These are phyloP conservation scores for Monotropa hypopitys DNA, from an alignment of 179 eudicot genomes.

Conservation along the genomic window DNA sequence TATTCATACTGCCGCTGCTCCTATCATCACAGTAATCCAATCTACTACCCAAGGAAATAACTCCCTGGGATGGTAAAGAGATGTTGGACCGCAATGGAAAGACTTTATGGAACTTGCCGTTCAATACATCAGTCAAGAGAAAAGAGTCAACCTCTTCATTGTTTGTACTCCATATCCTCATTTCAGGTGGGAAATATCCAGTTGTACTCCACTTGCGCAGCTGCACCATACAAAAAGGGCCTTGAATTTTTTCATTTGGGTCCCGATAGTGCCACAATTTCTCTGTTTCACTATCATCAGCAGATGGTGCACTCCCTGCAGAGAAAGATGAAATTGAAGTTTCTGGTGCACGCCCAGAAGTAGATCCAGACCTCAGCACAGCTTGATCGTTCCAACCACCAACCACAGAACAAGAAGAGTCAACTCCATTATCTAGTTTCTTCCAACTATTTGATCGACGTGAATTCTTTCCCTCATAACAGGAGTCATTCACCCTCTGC, in stretches of 20 bases:
- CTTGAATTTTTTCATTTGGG: conserved; percentile 71
- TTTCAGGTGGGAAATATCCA: conserved; percentile 61
- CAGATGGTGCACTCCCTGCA: conserved; percentile 13
- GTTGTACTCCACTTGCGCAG: conserved; percentile 73
- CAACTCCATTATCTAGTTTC: conserved; percentile 27
- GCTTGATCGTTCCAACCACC: conserved; percentile 21
- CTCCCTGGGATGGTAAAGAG: conserved; percentile 18
- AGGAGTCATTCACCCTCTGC: background rate
- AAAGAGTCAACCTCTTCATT: conserved; percentile 46
- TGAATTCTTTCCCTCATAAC: conserved; percentile 7
- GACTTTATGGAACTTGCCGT: conserved; percentile 33
- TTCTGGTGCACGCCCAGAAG: conserved; percentile 23
- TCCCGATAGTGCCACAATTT: conserved; percentile 78
- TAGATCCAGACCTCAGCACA: conserved; percentile 14
- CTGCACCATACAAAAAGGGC: conserved; percentile 67
- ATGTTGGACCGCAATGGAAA: conserved; percentile 7
- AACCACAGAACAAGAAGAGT: conserved; percentile 15
- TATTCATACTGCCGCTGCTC: conserved; percentile 18
- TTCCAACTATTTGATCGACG: conserved; percentile 15
- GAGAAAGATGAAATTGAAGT: conserved; percentile 20
- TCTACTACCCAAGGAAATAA: conserved; percentile 20
- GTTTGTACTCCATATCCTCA: conserved; percentile 54
- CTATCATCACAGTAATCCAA: conserved; percentile 17
- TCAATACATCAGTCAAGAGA: conserved; percentile 53
- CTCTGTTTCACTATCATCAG: conserved; percentile 34